phyloP scores from a whole-genome alignment of 345 rosid species.

The Mallotus nudiflorus region DNA sequence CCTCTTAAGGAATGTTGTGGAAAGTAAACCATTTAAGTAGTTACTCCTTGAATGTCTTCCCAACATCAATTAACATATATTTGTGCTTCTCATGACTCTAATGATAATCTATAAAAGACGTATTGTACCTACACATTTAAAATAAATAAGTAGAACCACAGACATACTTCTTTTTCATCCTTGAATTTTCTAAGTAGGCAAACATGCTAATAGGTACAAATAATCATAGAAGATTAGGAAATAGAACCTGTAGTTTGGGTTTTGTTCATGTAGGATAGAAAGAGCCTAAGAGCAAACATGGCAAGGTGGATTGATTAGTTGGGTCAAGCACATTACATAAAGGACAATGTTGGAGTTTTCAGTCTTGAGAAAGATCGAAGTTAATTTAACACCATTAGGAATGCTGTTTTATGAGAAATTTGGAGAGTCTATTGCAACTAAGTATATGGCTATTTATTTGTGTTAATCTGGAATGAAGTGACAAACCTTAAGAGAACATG shows the following conservation, averaged over 20 bases:
- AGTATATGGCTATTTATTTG: not conserved
- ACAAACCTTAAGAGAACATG: no score
- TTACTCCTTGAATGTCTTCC: conserved; percentile 95
- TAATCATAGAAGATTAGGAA: no score
- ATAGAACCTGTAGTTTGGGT: conserved; percentile 81
- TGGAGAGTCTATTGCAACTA: not conserved
- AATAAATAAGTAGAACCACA: no score
- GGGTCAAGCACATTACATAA: conserved; percentile 77
- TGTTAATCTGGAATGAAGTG: not conserved
- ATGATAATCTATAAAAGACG: conserved; percentile 82
- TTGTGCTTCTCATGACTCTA: conserved; percentile 50
- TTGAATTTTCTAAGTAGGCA: not conserved
- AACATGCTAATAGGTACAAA: not conserved
- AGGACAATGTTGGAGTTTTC: conserved; percentile 95
- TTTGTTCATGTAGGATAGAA: conserved; percentile 61
- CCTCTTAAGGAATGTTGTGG: conserved; percentile 78
- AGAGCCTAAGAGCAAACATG: conserved; percentile 66
- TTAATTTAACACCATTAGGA: conserved; percentile 30
- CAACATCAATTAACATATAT: conserved; percentile 85
- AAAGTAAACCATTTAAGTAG: conserved; percentile 93
- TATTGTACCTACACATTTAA: conserved; percentile 60
- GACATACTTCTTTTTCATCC: not conserved
- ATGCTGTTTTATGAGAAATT: not conserved
- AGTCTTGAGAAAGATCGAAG: conserved; percentile 90
- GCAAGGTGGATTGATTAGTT: conserved; percentile 80